Base-by-base conservation (phyloP, 176 grass and related monocot genomes). In the Oryza punctata region DNA sequence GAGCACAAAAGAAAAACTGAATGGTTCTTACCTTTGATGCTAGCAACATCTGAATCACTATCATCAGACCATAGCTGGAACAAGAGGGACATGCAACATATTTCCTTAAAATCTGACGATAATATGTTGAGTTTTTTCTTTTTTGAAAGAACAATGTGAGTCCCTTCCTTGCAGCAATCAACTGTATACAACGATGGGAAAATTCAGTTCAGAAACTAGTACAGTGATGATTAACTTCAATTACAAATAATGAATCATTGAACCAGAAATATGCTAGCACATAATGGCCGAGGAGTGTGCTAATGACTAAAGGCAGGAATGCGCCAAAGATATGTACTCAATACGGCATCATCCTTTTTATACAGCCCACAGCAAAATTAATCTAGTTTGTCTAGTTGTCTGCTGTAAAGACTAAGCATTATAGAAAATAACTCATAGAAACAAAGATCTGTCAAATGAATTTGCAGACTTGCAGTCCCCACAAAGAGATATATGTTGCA, bases 91-190 rank as follows among this genome's bases (percentile, higher is more conserved):
- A 98, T 88, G 77, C 73, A 78, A 80, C 82, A 85, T 80, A 67
- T 74, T 85, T 98, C 96, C 81, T 89, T 77, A 18, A 98, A 85
- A 86, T 95, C 86, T 33, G 76, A 81, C 14, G 89, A 95, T 43
- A 95, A 88, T 63, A 98, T 95, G 59, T 83, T 90, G 59, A 95
- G 60, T 83, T 45, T 82, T 71, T 88, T 90, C 72, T 90, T 86
- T 81, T 74, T 91, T 65, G 88, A 82, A 91, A 98, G 73, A 67
- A 76, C 91, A 88, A 98, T 88, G 77, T 89, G 92, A 64, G 89
- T 88, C 50, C 92, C 90, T 66, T 86, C 89, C 75, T 80, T 78
- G 40, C 75, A 92, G 85, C 92, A 93, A 68, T 93, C 95, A 85
- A 94, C 95, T 97, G 71, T 57, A 75, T 32, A 86, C 11, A 90